Percentiles rank a stretch among this genome's conserved stretches.
These are phyloP conservation scores for Leishmania braziliensis DNA, from an alignment of 208 protist genomes.

Conservation along the genomic window DNA sequence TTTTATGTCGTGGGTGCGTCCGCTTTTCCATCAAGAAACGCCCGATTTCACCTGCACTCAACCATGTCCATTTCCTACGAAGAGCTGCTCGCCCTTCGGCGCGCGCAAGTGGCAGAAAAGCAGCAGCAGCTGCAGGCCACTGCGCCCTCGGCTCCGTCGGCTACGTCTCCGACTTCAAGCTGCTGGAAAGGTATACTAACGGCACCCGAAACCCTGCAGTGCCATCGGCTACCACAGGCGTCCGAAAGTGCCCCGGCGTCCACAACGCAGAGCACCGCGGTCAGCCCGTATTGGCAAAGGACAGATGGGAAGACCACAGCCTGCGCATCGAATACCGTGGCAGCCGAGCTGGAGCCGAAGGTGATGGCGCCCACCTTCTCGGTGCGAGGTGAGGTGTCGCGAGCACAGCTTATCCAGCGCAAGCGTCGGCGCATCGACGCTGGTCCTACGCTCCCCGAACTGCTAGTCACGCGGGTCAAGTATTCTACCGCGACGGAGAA, in stretches of 20 bases:
- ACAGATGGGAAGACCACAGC: background rate
- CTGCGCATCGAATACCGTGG: background rate
- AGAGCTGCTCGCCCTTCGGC: conserved; percentile 84
- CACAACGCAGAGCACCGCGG: too few species aligned
- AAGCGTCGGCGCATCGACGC: conserved; percentile 71
- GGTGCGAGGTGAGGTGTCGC: conserved; percentile 80
- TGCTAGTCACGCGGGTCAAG: conserved; percentile 78
- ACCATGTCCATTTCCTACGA: conserved; percentile 88
- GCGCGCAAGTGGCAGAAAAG: conserved; percentile 65
- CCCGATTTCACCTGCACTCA: background rate
- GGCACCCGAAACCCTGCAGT: background rate
- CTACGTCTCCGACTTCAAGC: background rate
- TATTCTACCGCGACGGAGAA: background rate
- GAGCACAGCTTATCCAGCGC: conserved; percentile 83
- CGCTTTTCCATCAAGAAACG: background rate
- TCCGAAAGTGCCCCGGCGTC: background rate
- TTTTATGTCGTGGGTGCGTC: background rate
- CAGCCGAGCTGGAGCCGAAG: conserved; percentile 79
- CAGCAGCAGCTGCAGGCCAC: background rate
- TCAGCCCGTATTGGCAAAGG: background rate
- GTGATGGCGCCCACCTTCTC: conserved; percentile 82
- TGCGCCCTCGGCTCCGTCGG: background rate
- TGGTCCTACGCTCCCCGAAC: conserved; percentile 43
- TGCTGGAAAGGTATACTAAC: background rate
- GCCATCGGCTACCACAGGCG: background rate